These are phyloP conservation scores for Euphorbia lathyris DNA, from an alignment of 345 rosid species.

Conservation along the genomic window DNA sequence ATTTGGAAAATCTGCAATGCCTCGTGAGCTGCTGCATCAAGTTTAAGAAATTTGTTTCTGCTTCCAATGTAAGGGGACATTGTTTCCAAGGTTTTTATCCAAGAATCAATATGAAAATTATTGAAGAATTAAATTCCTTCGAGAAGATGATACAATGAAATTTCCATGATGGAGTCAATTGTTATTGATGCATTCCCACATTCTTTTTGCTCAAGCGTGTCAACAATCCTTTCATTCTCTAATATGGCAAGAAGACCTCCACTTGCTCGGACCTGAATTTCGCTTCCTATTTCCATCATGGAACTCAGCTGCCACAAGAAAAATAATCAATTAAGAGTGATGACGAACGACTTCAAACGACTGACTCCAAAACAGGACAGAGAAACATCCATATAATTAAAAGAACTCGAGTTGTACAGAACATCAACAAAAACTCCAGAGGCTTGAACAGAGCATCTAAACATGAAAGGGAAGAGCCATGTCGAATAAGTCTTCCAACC, in stretches of 20 bases:
- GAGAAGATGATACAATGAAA: conserved; percentile 71
- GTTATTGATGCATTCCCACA: conserved; percentile 71
- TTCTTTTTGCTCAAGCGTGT: conserved; percentile 77
- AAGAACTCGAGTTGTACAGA: neutral
- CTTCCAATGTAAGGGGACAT: conserved; percentile 41
- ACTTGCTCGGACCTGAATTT: conserved; percentile 83
- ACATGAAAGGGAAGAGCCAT: neutral
- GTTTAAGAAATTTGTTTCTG: conserved; percentile 84
- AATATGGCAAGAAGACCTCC: conserved; percentile 95
- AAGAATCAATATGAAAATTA: neutral
- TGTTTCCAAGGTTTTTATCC: conserved; percentile 12
- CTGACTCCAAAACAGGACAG: neutral
- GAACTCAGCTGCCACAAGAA: conserved; percentile 64
- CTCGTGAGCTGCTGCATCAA: conserved; percentile 89
- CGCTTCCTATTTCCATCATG: conserved; percentile 95
- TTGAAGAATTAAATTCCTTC: conserved; percentile 3
- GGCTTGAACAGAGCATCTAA: neutral
- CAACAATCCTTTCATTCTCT: conserved; percentile 89
- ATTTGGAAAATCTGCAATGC: conserved; percentile 89
- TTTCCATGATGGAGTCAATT: conserved; percentile 69
- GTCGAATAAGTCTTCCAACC: neutral
- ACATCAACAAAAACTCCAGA: neutral
- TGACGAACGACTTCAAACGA: neutral
- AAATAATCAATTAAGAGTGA: neutral
- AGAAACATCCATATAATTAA: neutral